A percentile compares a stretch with the other conserved stretches of the same genome.
Conservation (phyloP, 2,329 filamentous ascomycete genomes). For the Beauveria rudraprayagi region DNA sequence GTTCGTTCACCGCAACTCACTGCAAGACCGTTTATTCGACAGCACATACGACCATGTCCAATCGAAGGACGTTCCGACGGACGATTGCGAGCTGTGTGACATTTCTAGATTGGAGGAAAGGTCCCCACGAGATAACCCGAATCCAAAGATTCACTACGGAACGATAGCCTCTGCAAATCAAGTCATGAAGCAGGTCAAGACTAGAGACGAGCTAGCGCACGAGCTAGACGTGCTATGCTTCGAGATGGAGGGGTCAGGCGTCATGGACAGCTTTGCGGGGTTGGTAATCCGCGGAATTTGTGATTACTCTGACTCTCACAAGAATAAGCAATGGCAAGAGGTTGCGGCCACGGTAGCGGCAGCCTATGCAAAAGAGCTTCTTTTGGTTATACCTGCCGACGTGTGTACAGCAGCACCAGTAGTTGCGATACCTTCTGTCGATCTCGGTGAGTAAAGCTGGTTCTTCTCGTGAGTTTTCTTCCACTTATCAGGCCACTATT, state of each 20-base stretch:
- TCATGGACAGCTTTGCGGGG: conserved; percentile 20
- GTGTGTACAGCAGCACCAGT: too few species aligned
- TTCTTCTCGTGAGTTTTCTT: too few species aligned
- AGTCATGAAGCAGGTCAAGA: conserved; percentile 14
- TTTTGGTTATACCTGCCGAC: neutral
- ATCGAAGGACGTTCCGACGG: neutral
- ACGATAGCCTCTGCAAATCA: conserved; percentile 19
- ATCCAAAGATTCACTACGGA: conserved; percentile 17
- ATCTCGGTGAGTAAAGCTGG: neutral
- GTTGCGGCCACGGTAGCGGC: conserved; percentile 18
- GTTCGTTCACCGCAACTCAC: neutral
- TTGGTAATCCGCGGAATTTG: conserved; percentile 27
- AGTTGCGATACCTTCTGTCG: neutral
- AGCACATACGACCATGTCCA: neutral
- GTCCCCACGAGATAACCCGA: neutral
- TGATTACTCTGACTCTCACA: conserved; percentile 24
- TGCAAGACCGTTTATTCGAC: neutral
- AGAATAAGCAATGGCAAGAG: conserved; percentile 19
- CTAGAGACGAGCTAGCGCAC: conserved; percentile 7
- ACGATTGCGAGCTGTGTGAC: neutral
- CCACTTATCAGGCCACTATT: neutral
- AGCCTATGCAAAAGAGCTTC: conserved; percentile 16
- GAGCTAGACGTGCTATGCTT: conserved; percentile 15
- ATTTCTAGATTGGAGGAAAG: neutral
- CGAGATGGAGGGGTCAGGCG: conserved; percentile 22